phyloP scores from a whole-genome alignment of 495 filamentous ascomycete species.

The Pseudoneurospora amorphoporcata region DNA sequence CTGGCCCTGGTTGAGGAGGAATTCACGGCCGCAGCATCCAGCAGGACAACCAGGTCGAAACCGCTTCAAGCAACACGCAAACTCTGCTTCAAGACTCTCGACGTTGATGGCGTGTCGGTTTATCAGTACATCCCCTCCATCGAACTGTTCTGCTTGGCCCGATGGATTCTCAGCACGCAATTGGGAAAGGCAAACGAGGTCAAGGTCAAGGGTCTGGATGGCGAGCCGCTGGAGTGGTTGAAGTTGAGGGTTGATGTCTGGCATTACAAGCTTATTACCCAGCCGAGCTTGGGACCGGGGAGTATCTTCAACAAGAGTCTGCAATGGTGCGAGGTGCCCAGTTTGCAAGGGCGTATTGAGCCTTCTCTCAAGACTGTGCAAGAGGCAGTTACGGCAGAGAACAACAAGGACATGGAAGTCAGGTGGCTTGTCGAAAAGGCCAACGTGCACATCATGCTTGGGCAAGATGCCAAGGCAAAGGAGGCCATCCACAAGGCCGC shows the following conservation, averaged over 20 bases:
- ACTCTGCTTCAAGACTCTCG: constrained; percentile 51
- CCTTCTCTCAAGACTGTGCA: constrained; percentile 35
- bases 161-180: constrained; percentile 49
- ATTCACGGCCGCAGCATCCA: constrained; percentile 16
- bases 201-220: neutral
- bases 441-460: constrained; percentile 74
- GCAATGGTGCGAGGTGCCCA: constrained; percentile 40
- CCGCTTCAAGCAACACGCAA: neutral
- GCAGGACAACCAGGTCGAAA: neutral
- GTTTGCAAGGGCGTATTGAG: constrained; percentile 39
- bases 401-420: constrained; percentile 36
- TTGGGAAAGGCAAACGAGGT: constrained; percentile 4
- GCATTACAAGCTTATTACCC: constrained; percentile 80
- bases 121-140: constrained; percentile 76
- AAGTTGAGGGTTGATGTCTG: constrained; percentile 67
- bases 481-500: constrained; percentile 59
- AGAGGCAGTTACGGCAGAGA: constrained; percentile 27
- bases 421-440: constrained; percentile 72
- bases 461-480: constrained; percentile 65
- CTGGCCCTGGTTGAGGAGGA: constrained; percentile 15
- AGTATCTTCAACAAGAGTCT: constrained; percentile 30
- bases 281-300: constrained; percentile 51
- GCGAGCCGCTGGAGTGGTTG: constrained; percentile 30
- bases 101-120: constrained; percentile 73
- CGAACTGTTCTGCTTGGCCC: constrained; percentile 71